A percentile compares a stretch with the other conserved stretches of the same genome.
phyloP scores from a whole-genome alignment of 2,329 filamentous ascomycete genomes.

The Sporothrix mexicana region DNA sequence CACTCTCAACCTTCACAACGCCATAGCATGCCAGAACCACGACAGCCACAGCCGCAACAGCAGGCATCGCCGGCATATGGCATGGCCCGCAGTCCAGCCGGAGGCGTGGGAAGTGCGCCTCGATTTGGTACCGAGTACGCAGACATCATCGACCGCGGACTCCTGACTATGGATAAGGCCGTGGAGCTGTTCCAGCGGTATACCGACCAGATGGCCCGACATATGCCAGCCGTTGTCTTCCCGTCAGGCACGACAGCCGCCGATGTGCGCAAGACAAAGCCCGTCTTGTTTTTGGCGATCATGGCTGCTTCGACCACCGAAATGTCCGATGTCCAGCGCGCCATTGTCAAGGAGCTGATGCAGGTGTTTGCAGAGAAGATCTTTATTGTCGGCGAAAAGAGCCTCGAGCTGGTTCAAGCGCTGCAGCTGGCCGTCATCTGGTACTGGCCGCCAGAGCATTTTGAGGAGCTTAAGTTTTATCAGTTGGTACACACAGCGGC shows the following conservation, averaged over 20 bases:
- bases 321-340: conserved; percentile 61
- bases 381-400: conserved; percentile 78
- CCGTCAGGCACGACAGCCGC: conserved; percentile 58
- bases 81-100: background rate
- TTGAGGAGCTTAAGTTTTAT: conserved; percentile 89
- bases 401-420: conserved; percentile 80
- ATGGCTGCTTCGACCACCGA: conserved; percentile 70
- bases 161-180: conserved; percentile 63
- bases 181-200: conserved; percentile 63
- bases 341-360: conserved; percentile 72
- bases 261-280: conserved; percentile 64
- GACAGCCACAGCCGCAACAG: conserved; percentile 29
- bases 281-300: conserved; percentile 72
- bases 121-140: conserved; percentile 43
- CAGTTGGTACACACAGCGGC: conserved; percentile 82
- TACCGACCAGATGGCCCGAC: conserved; percentile 62
- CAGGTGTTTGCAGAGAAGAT: conserved; percentile 75
- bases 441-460: conserved; percentile 83
- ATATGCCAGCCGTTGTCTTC: conserved; percentile 68
- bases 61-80: conserved; percentile 12
- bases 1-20: conserved; percentile 19
- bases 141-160: conserved; percentile 64
- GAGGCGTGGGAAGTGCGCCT: conserved; percentile 18
- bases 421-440: conserved; percentile 77
- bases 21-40: background rate